phyloP scores from a whole-genome alignment of 768 basidiomycete genomes.

The Suillus discolor region DNA sequence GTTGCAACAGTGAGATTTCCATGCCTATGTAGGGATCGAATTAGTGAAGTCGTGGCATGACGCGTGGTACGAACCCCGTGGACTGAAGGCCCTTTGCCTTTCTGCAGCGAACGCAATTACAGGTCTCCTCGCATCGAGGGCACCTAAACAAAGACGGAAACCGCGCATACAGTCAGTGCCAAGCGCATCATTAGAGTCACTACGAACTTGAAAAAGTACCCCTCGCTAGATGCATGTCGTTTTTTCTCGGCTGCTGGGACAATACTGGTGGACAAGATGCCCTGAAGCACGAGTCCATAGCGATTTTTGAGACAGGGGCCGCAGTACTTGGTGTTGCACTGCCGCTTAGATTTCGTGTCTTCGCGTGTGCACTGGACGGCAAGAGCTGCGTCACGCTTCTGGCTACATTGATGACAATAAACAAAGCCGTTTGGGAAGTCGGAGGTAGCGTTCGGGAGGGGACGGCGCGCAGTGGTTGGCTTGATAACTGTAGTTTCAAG shows the following conservation, averaged over 20 bases:
- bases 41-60: conserved; percentile 7
- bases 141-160: conserved; percentile 46
- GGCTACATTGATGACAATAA: conserved; percentile 75
- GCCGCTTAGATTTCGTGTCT: conserved; percentile 34
- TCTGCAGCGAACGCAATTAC: conserved; percentile 69
- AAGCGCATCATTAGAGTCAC: conserved; percentile 5
- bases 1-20: conserved; percentile 41
- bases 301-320: conserved; percentile 66
- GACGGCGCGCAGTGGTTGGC: conserved; percentile 18
- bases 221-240: conserved; percentile 31
- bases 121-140: conserved; percentile 64
- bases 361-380: conserved; percentile 41
- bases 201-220: conserved; percentile 57
- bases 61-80: conserved; percentile 48
- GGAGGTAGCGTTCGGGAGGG: conserved; percentile 22
- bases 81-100: conserved; percentile 63
- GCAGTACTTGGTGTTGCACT: conserved; percentile 65
- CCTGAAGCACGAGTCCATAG: conserved; percentile 50
- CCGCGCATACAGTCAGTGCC: conserved; percentile 16
- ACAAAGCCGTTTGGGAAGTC: conserved; percentile 43
- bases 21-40: conserved; percentile 28
- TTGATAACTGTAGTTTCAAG: conserved; percentile 20
- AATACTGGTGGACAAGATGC: conserved; percentile 43
- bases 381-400: conserved; percentile 54
- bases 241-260: conserved; percentile 19